Base-by-base conservation (phyloP, 768 basidiomycete species). In the Phaffia tasmanica region DNA sequence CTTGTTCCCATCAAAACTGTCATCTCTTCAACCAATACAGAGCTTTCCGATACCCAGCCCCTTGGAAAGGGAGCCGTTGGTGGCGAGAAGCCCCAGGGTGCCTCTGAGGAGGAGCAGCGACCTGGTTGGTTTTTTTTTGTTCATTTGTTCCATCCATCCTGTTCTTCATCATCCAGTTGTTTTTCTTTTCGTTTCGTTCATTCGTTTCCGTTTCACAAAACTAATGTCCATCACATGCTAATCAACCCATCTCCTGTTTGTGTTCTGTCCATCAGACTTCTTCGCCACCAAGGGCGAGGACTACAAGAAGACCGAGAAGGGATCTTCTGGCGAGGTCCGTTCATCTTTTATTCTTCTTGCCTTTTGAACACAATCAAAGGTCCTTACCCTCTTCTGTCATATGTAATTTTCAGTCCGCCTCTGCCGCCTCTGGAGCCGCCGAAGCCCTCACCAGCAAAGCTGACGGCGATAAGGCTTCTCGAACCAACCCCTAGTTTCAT, bases 81-180 rank as follows among this genome's bases (percentile, higher is more conserved):
- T 27, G 66, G 66, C 21, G 46, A 54, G 3, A 57, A 42, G 30
- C 32, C 66, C 48, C 49, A 62, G 60, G 66, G 55, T 15, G 66
- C 66, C n/a, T 57, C 55, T 2, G 66, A 67, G 61, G 61, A 67
- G 61, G 53, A 61, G 48, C 66, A 67, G 61, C 66, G 66, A 42
- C 66, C 66, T 35, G 65, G 65, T 67, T n/a, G 25, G 65, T 51
- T 19, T 42, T n/a, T 42, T 21, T 29, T 42, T 4, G 11, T 42
- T 42, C 35, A 4, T 11, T 42, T 42, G 35, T 4, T 42, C n/a
- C n/a, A n/a, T n/a, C n/a, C n/a, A n/a, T n/a, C n/a, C n/a, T n/a
- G n/a, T n/a, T n/a, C n/a, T n/a, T n/a, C n/a, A n/a, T n/a, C n/a
- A n/a, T 42, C 18, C n/a, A 5, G 9, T 23, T 53, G 53, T 15